Percentiles rank a stretch among this genome's conserved stretches.
Conservation (phyloP, 2,329 filamentous ascomycete genomes). For the Monilinia vaccinii-corymbosi region DNA sequence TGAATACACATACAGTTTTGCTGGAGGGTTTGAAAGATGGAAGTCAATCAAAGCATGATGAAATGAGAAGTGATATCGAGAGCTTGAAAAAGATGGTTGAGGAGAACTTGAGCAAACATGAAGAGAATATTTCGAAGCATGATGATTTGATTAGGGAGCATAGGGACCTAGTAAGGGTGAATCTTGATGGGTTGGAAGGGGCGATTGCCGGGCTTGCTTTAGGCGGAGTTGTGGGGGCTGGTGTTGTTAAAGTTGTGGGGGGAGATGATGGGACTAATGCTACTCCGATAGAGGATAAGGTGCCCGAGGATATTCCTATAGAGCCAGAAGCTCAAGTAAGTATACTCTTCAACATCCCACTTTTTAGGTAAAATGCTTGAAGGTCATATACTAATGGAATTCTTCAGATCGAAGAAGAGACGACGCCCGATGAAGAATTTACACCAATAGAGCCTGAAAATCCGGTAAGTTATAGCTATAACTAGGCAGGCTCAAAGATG, state of each 20-base stretch:
- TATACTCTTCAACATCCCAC: background rate
- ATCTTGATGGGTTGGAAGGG: constrained; percentile 19
- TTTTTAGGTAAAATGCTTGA: background rate
- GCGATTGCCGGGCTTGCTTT: constrained; percentile 18
- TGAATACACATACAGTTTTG: constrained; percentile 13
- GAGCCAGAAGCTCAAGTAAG: background rate
- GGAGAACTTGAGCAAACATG: constrained; percentile 14
- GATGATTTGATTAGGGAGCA: constrained; percentile 15
- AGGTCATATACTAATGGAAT: background rate
- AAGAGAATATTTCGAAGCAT: constrained; percentile 14
- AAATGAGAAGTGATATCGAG: constrained; percentile 18
- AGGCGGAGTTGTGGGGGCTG: constrained; percentile 16
- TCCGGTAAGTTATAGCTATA: background rate
- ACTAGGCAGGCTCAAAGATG: background rate
- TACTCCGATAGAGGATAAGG: background rate
- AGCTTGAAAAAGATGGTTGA: constrained; percentile 20
- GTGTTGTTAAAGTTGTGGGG: background rate
- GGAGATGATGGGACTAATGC: background rate
- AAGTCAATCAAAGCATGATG: constrained; percentile 10
- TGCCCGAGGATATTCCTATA: background rate
- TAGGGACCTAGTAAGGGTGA: constrained; percentile 17
- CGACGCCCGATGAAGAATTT: background rate
- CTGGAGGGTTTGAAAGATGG: constrained; percentile 16
- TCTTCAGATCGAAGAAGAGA: background rate
- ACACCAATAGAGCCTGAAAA: background rate